Conservation (phyloP, 176 grass and related monocot genomes). For the Cenchrus purpureus region DNA sequence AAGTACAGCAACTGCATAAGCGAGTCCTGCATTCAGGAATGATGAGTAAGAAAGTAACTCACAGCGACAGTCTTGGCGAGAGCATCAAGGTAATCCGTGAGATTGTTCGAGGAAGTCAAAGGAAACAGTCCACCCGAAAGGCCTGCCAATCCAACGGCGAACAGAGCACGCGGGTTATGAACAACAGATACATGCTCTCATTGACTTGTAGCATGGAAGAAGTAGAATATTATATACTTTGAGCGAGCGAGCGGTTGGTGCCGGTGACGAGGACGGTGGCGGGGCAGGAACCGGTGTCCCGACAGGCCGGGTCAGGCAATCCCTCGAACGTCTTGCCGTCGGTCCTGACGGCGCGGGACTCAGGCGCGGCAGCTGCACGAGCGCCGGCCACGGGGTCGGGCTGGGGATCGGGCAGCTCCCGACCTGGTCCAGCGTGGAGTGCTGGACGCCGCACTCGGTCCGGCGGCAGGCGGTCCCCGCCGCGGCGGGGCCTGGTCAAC, state of each 20-base stretch:
- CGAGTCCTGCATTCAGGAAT: not conserved
- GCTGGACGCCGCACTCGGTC: conserved; percentile 69
- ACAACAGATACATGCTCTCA: not conserved
- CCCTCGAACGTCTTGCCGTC: conserved; percentile 23
- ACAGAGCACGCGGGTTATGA: conserved; percentile 3
- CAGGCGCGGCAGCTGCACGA: conserved; percentile 70
- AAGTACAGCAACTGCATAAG: conserved; percentile 1
- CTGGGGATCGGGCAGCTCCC: conserved; percentile 64
- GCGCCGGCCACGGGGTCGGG: conserved; percentile 63
- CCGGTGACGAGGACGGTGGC: conserved; percentile 68
- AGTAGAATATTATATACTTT: conserved; percentile 48
- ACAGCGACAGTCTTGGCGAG: conserved; percentile 62
- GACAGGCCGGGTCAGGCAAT: conserved; percentile 63
- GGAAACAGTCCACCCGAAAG: conserved; percentile 66
- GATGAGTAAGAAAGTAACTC: conserved; percentile 37
- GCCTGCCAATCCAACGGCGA: conserved; percentile 44
- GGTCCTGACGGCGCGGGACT: conserved; percentile 49
- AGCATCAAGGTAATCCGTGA: conserved; percentile 58
- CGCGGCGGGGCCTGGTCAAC: conserved; percentile 38
- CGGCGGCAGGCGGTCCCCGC: conserved; percentile 52
- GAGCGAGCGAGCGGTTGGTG: conserved; percentile 60
- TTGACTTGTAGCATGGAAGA: not conserved
- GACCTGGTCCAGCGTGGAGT: conserved; percentile 84
- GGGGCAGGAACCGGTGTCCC: conserved; percentile 60
- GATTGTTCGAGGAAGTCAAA: conserved; percentile 49